A percentile compares a stretch with the other conserved stretches of the same genome.
Conservation (phyloP, 208 protist species). For the Herpetomonas samuelpessoai region DNA sequence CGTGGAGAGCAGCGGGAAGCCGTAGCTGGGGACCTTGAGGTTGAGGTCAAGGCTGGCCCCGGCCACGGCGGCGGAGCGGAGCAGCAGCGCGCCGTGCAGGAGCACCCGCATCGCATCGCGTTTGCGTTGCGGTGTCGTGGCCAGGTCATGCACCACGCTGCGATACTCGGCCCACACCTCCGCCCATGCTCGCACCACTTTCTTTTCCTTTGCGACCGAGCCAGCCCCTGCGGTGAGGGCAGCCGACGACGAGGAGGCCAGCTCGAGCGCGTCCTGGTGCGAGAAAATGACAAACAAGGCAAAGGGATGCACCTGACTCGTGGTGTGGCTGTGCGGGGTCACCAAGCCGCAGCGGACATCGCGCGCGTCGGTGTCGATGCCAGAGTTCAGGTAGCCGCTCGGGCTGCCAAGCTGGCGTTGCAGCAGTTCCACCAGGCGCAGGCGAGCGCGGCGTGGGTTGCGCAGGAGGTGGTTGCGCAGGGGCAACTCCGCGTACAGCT, state of each 20-base stretch:
- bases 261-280: slow-evolving; percentile 61
- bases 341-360: slow-evolving; percentile 69
- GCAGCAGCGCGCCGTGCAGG: slow-evolving; percentile 72
- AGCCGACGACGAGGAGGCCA: slow-evolving; percentile 13
- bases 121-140: slow-evolving; percentile 66
- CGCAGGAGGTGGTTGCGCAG: slow-evolving; percentile 60
- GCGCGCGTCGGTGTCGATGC: slow-evolving; percentile 58
- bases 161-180: slow-evolving; percentile 86
- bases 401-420: slow-evolving; percentile 81
- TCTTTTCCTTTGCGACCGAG: slow-evolving; percentile 27
- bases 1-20: slow-evolving; percentile 77
- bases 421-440: slow-evolving; percentile 76
- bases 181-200: slow-evolving; percentile 74
- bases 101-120: slow-evolving; percentile 76
- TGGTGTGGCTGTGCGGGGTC: slow-evolving; percentile 64
- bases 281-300: slow-evolving; percentile 79
- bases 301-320: slow-evolving; percentile 79
- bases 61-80: slow-evolving; percentile 69
- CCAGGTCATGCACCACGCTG: slow-evolving; percentile 48
- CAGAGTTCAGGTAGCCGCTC: slow-evolving; percentile 65
- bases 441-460: slow-evolving; percentile 52
- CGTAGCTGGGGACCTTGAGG: slow-evolving; percentile 71
- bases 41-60: slow-evolving; percentile 71
- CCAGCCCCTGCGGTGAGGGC: slow-evolving; percentile 14
- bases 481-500: slow-evolving; percentile 78